Percentiles rank a stretch among this genome's conserved stretches.
Conservation (phyloP, 768 basidiomycete genomes). For the Pleurotus sapidus region DNA sequence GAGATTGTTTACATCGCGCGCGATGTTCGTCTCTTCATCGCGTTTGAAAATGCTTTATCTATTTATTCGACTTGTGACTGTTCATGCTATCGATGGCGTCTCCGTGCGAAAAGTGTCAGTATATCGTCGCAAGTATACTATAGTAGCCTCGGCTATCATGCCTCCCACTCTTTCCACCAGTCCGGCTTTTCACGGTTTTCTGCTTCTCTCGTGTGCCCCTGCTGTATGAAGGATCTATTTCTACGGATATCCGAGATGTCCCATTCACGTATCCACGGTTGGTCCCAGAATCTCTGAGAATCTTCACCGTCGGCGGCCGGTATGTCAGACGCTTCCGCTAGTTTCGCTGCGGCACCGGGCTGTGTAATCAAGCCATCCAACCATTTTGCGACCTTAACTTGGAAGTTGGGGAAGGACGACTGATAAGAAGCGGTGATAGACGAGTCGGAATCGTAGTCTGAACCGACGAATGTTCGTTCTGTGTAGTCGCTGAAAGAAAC, state of each 20-base stretch:
- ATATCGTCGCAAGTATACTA: no score
- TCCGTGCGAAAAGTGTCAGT: no score
- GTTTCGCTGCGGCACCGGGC: conserved; percentile 14
- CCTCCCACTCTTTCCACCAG: conserved; percentile 13
- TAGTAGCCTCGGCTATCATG: no score
- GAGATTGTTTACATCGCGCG: no score
- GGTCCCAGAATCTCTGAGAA: not conserved
- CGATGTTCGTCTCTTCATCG: no score
- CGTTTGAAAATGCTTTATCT: no score
- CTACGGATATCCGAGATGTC: conserved; percentile 30
- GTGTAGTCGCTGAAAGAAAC: conserved; percentile 14
- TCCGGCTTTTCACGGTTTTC: conserved; percentile 14
- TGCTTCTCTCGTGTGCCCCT: conserved; percentile 18
- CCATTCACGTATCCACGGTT: conserved; percentile 35
- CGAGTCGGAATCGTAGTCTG: not conserved
- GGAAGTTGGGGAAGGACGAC: conserved; percentile 6
- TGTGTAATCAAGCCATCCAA: conserved; percentile 10
- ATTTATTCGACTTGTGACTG: no score
- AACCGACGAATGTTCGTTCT: conserved; percentile 8
- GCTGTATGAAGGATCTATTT: conserved; percentile 33
- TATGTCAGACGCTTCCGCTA: conserved; percentile 17
- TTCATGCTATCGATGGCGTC: no score
- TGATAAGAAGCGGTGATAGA: conserved; percentile 8
- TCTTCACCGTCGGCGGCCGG: conserved; percentile 26
- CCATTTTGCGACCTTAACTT: not conserved